Base-by-base conservation (phyloP, 176 grass and related monocot genomes). In the Avena atlantica region DNA sequence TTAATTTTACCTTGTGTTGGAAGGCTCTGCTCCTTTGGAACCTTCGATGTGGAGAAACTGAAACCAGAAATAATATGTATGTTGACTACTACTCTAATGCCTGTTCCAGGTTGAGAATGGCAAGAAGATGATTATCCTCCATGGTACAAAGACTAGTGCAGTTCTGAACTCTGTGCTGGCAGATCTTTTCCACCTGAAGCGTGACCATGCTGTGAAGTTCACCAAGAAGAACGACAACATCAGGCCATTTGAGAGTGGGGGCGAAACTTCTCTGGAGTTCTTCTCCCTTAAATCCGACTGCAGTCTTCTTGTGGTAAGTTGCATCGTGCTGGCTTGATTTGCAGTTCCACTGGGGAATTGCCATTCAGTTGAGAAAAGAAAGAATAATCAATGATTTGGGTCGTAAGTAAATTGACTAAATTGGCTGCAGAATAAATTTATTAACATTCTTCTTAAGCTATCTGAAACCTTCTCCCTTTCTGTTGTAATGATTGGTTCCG, bases 201-300 rank as follows among this genome's bases (percentile, higher is more conserved):
- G 95, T 87, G 91, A 89, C 27, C 93, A 85, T 86, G 85, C 89
- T 3, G 82, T 98, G 15, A 95, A 95, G 73, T 95, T 83, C 74
- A 74, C 93, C 20, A 95, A 93, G 85, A 95, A 92, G 83, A 95
- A 95, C 36, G 88, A 86, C 23, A 95, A 84, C n/a, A 91, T 95
- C 56, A 92, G 86, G 80, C 91, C 93, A 42, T 98, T 98, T 65
- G 96, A 95, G 79, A 93, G 86, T 50, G 93, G 91, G 3, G 91
- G 90, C 1, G 90, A 94, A 74, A 88, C 86, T 52, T 95, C 96
- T 81, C 72, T 98, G 23, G 93, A 95, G 82, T 98, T 95, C 70
- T 95, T 92, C 86, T 95, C 96, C 75, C 93, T 89, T 11, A 98
- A 98, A 85, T 91, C 93, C 15, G 92, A 98, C 79, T 98, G 96